These are phyloP conservation scores for Candida palmyrensis DNA, from an alignment of 805 yeast genomes.

Conservation along the genomic window DNA sequence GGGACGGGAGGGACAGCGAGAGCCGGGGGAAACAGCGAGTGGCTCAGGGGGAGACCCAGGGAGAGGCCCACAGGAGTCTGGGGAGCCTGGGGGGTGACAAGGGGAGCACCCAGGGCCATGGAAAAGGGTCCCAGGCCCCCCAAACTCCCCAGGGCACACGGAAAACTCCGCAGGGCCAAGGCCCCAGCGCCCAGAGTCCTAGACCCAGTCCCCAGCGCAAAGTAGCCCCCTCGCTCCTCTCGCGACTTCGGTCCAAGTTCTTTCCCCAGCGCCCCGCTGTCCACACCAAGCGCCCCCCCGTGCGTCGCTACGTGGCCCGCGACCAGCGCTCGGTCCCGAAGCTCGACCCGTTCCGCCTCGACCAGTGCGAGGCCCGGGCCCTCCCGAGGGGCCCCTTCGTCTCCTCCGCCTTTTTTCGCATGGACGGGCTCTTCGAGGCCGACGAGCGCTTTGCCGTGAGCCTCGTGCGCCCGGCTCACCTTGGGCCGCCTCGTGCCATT, in stretches of 20 bases:
- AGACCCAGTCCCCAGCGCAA: background rate
- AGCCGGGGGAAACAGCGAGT: background rate
- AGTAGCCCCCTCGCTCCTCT: conserved; percentile 9
- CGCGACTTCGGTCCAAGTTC: conserved; percentile 2
- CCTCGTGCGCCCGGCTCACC: conserved; percentile 38
- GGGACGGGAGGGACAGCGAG: conserved; percentile 22
- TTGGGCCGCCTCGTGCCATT: conserved; percentile 12
- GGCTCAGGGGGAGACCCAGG: background rate
- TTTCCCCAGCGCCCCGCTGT: background rate
- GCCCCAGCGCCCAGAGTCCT: no score
- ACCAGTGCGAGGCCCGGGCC: conserved; percentile 28
- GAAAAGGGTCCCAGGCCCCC: no score
- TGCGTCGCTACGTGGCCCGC: background rate
- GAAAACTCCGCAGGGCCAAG: no score
- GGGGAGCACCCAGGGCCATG: no score
- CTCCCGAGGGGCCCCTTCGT: conserved; percentile 14
- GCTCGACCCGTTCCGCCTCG: conserved; percentile 17
- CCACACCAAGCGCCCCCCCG: background rate
- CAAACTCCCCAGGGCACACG: no score
- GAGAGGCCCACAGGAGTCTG: no score
- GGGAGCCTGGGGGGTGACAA: no score
- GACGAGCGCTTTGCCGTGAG: conserved; percentile 38
- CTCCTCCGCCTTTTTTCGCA: conserved; percentile 33
- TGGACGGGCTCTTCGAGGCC: conserved; percentile 39
- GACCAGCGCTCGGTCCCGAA: conserved; percentile 6